phyloP scores from a whole-genome alignment of 23 red algal genomes.

The Gracilariopsis chorda region DNA sequence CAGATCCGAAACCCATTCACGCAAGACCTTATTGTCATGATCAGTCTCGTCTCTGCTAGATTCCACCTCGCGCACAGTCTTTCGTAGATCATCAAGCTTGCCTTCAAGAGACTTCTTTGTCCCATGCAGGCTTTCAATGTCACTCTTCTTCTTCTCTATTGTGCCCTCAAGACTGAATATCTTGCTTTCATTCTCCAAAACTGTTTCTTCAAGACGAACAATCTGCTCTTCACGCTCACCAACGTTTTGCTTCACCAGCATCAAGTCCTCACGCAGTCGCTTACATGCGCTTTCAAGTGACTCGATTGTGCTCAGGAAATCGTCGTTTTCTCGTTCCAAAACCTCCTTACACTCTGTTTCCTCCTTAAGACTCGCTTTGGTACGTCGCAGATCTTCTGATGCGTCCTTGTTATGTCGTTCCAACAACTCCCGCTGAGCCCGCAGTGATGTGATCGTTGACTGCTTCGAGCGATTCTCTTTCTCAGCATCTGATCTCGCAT shows the following conservation, averaged over 20 bases:
- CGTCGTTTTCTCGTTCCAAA: constrained; percentile 40
- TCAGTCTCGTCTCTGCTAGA: constrained; percentile 14
- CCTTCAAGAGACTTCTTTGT: background rate
- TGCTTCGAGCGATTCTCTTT: constrained; percentile 2
- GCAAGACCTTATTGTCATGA: constrained; percentile 39
- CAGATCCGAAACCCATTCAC: constrained; percentile 53
- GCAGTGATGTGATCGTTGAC: background rate
- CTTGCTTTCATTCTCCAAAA: background rate
- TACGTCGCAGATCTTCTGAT: background rate
- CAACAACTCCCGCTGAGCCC: background rate
- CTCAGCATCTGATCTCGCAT: background rate
- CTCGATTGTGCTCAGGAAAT: constrained; percentile 33
- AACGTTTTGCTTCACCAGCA: background rate
- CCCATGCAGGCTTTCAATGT: background rate
- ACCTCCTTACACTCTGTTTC: constrained; percentile 8
- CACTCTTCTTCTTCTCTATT: constrained; percentile 9
- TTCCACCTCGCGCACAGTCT: background rate
- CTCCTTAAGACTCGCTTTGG: background rate
- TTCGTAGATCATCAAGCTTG: background rate
- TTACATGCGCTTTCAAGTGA: constrained; percentile 14
- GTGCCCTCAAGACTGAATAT: background rate
- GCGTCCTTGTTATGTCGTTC: background rate
- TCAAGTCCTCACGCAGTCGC: background rate
- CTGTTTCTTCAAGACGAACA: background rate
- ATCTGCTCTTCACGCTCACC: background rate